A percentile compares a stretch with the other conserved stretches of the same genome.
phyloP scores from a whole-genome alignment of 805 yeast genomes.

The Candida taoyuanica region DNA sequence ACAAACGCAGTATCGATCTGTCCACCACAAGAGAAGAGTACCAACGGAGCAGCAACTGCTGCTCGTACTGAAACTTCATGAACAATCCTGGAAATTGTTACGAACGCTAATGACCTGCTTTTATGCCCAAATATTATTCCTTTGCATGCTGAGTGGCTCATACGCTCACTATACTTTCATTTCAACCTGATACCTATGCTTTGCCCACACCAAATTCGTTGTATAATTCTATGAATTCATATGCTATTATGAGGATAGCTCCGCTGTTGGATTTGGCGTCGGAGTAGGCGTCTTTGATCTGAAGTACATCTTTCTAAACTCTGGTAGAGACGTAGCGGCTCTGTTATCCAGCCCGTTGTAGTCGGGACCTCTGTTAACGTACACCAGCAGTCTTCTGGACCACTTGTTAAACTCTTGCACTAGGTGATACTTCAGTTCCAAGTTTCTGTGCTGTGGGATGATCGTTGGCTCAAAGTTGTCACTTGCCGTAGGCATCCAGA shows the following conservation, averaged over 20 bases:
- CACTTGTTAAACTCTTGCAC: slow-evolving; percentile 90
- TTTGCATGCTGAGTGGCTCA: too few species aligned
- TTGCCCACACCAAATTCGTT: too few species aligned
- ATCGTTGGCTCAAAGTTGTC: slow-evolving; percentile 66
- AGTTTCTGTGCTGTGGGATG: slow-evolving; percentile 72
- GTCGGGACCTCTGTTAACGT: slow-evolving; percentile 58
- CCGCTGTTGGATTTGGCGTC: slow-evolving; percentile 5
- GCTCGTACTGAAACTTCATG: slow-evolving; percentile 17
- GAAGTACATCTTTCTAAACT: slow-evolving; percentile 27
- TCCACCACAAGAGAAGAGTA: slow-evolving; percentile 23
- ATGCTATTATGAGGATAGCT: background rate
- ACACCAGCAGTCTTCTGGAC: slow-evolving; percentile 84
- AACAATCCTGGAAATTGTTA: slow-evolving; percentile 1
- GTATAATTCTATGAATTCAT: too few species aligned
- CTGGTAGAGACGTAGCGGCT: slow-evolving; percentile 25
- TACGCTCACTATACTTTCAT: too few species aligned
- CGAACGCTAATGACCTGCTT: slow-evolving; percentile 11
- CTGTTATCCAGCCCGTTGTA: slow-evolving; percentile 47
- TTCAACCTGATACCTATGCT: too few species aligned
- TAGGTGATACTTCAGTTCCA: slow-evolving; percentile 67
- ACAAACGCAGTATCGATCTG: slow-evolving; percentile 27
- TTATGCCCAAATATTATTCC: too few species aligned
- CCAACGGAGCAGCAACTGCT: slow-evolving; percentile 22
- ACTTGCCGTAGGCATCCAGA: slow-evolving; percentile 98
- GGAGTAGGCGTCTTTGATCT: slow-evolving; percentile 17